Conservation (phyloP, 208 protist species). For the Crithidia fasciculata region DNA sequence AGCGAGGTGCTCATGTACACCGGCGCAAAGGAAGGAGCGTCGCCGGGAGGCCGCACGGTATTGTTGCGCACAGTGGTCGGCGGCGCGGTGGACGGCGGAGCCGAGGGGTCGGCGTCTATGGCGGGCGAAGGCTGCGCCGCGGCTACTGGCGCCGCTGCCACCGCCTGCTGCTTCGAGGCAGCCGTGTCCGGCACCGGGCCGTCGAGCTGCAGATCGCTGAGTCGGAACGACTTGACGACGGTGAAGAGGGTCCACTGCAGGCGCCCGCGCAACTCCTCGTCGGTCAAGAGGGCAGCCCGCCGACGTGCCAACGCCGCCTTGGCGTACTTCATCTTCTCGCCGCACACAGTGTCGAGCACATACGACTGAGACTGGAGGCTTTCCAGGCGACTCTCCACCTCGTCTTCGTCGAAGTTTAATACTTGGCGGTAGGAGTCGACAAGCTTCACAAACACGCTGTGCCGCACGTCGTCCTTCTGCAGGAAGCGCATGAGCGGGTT, state of each 20-base stretch:
- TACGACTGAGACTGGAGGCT: conserved; percentile 49
- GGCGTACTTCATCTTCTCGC: conserved; percentile 79
- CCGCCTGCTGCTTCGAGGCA: conserved; percentile 31
- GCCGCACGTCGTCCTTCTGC: conserved; percentile 73
- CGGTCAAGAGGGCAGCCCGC: conserved; percentile 82
- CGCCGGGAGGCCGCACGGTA: conserved; percentile 41
- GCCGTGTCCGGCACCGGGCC: conserved; percentile 70
- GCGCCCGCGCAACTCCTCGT: conserved; percentile 81
- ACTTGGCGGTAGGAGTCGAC: conserved; percentile 82
- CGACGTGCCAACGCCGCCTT: conserved; percentile 77
- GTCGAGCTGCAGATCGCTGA: conserved; percentile 80
- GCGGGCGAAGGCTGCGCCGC: neutral
- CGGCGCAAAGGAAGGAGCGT: conserved; percentile 42
- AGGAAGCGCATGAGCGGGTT: conserved; percentile 83
- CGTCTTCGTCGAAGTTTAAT: conserved; percentile 63
- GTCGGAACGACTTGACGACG: conserved; percentile 69
- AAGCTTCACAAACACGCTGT: conserved; percentile 73
- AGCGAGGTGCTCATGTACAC: conserved; percentile 78
- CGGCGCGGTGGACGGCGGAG: neutral
- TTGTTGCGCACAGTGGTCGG: conserved; percentile 1
- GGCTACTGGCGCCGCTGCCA: neutral
- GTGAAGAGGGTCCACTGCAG: conserved; percentile 86
- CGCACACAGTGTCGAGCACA: conserved; percentile 63
- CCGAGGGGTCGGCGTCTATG: neutral
- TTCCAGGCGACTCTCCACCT: conserved; percentile 81